Evolutionary conservation across 2,329 filamentous ascomycete species (phyloP).

Genomic region (Penicillium sp.): DNA sequence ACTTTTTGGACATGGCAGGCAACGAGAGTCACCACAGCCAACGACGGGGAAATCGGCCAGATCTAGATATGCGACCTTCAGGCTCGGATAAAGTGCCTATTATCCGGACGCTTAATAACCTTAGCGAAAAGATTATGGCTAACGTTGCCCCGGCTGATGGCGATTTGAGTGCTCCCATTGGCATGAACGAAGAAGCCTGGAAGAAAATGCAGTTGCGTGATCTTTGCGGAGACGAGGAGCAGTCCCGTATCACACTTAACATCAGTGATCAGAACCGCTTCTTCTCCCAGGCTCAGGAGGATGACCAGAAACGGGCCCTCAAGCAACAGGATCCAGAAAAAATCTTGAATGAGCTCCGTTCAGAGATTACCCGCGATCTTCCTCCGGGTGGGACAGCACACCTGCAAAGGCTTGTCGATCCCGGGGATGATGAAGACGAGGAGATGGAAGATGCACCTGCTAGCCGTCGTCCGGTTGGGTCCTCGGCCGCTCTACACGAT

Average conservation of each 20-base stretch:
- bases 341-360: slow-evolving; percentile 67
- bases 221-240: slow-evolving; percentile 72
- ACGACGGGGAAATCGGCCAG: slow-evolving; percentile 81
- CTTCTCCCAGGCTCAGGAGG: slow-evolving; percentile 62
- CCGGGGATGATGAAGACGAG: slow-evolving; percentile 62
- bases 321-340: slow-evolving; percentile 70
- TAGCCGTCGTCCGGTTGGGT: slow-evolving; percentile 62
- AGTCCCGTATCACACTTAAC: slow-evolving; percentile 80
- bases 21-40: slow-evolving; percentile 96
- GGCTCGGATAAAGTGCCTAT: slow-evolving; percentile 80
- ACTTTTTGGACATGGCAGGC: slow-evolving; percentile 88
- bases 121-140: slow-evolving; percentile 92
- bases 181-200: slow-evolving; percentile 73
- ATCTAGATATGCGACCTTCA: slow-evolving; percentile 84
- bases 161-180: slow-evolving; percentile 67
- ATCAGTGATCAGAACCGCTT: slow-evolving; percentile 86
- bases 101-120: slow-evolving; percentile 82
- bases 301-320: slow-evolving; percentile 61
- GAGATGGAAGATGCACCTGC: slow-evolving; percentile 49
- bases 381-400: slow-evolving; percentile 65
- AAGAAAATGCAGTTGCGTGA: slow-evolving; percentile 78
- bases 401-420: slow-evolving; percentile 65
- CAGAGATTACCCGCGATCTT: slow-evolving; percentile 58
- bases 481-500: slow-evolving; percentile 66
- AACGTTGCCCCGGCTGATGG: slow-evolving; percentile 79